A percentile compares a stretch with the other conserved stretches of the same genome.
phyloP scores from a whole-genome alignment of 305 asterid species.

The Fraxinus baroniana region DNA sequence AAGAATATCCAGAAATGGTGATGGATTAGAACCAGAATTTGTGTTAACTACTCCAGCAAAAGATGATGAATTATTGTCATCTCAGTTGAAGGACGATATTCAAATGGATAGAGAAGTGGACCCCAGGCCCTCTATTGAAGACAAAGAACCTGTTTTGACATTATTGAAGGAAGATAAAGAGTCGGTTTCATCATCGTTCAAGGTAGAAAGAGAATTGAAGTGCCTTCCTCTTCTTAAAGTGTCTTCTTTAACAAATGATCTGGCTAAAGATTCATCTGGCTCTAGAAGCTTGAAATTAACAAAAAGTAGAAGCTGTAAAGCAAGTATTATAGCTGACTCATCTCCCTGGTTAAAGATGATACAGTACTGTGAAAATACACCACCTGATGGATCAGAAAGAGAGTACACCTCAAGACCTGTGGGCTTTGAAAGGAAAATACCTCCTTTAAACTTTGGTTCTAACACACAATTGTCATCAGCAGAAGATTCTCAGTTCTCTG shows the following conservation, averaged over 20 bases:
- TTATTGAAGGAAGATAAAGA: constrained; percentile 19
- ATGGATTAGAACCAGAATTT: constrained; percentile 24
- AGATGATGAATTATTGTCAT: constrained; percentile 21
- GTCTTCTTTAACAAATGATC: constrained; percentile 39
- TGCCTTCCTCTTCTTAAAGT: constrained; percentile 35
- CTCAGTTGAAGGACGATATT: constrained; percentile 24
- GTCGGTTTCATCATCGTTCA: neutral
- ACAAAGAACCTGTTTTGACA: constrained; percentile 4
- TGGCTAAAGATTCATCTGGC: constrained; percentile 28
- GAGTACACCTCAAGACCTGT: constrained; percentile 33
- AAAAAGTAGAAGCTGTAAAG: constrained; percentile 80
- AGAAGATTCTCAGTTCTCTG: constrained; percentile 50
- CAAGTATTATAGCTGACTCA: constrained; percentile 38
- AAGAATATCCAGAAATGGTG: constrained; percentile 24
- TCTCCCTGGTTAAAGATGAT: constrained; percentile 43
- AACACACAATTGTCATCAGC: constrained; percentile 34
- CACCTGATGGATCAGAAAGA: constrained; percentile 48
- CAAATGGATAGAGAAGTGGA: constrained; percentile 18
- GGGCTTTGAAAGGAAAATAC: constrained; percentile 41
- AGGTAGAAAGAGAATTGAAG: constrained; percentile 42
- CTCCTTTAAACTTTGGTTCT: constrained; percentile 38
- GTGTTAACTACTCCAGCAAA: constrained; percentile 26
- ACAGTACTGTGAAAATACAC: constrained; percentile 43
- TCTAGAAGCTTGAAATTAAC: constrained; percentile 42
- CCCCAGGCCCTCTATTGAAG: constrained; percentile 2